phyloP scores from a whole-genome alignment of 202 grass and related monocot genomes.

The Musa balbisiana region DNA sequence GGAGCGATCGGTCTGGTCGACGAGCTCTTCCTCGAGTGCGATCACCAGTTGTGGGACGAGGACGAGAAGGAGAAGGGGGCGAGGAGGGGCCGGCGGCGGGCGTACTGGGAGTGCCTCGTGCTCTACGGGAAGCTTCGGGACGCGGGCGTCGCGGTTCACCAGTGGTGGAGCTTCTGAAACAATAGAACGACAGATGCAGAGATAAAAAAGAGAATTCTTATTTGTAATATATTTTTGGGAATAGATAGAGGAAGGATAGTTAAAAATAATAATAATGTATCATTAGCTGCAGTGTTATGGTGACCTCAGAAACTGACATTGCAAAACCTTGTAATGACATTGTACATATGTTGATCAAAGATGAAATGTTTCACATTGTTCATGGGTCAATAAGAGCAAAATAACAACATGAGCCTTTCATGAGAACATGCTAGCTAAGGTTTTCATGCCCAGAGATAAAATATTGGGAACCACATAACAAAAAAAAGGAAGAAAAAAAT shows the following conservation, averaged over 20 bases:
- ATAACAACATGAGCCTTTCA: background rate
- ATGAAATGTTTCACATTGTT: background rate
- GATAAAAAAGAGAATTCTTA: background rate
- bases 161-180: constrained; percentile 34
- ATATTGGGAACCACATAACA: too few species aligned
- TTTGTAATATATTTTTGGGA: too few species aligned
- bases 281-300: too few species aligned
- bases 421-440: too few species aligned
- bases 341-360: background rate
- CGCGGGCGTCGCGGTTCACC: constrained; percentile 40
- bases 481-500: too few species aligned
- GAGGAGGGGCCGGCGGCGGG: background rate
- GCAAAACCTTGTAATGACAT: too few species aligned
- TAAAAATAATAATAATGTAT: too few species aligned
- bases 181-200: background rate
- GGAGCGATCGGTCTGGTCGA: constrained; percentile 23
- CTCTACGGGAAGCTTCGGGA: constrained; percentile 45
- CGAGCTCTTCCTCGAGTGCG: constrained; percentile 36
- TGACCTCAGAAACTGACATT: too few species aligned
- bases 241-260: background rate
- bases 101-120: constrained; percentile 47
- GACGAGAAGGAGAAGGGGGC: background rate
- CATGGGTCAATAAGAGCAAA: background rate
- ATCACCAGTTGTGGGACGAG: constrained; percentile 30
- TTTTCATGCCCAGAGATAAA: too few species aligned